Conservation (phyloP, 2,329 filamentous ascomycete genomes). For the Aspergillus chevalieri region DNA sequence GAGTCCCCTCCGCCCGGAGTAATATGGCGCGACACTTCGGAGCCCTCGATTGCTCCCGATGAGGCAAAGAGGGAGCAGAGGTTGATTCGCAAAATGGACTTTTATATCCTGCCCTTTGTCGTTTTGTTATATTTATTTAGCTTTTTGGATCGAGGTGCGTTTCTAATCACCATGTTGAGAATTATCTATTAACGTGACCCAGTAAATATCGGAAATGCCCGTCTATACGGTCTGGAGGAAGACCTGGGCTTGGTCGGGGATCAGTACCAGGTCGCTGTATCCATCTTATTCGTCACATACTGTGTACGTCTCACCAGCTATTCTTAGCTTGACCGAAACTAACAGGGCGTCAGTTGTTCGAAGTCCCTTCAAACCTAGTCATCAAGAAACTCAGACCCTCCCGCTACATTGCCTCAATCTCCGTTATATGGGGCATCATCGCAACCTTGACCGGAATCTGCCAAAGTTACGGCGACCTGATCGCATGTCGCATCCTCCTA, state of each 20-base stretch:
- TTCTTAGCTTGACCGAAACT: background rate
- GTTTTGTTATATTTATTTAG: slow-evolving; percentile 60
- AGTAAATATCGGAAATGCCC: slow-evolving; percentile 69
- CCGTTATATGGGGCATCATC: slow-evolving; percentile 54
- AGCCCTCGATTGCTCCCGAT: slow-evolving; percentile 17
- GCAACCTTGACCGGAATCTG: slow-evolving; percentile 56
- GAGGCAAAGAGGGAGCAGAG: slow-evolving; percentile 19
- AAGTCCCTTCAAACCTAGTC: slow-evolving; percentile 60
- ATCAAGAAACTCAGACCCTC: slow-evolving; percentile 58
- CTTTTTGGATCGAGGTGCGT: slow-evolving; percentile 59
- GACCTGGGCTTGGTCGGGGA: slow-evolving; percentile 56
- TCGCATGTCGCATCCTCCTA: slow-evolving; percentile 64
- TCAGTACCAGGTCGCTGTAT: slow-evolving; percentile 65
- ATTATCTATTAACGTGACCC: background rate
- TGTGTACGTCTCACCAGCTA: slow-evolving; percentile 33
- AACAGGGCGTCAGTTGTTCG: slow-evolving; percentile 40
- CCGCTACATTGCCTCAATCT: slow-evolving; percentile 50
- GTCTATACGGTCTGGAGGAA: slow-evolving; percentile 57
- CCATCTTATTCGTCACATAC: slow-evolving; percentile 62
- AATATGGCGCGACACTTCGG: slow-evolving; percentile 7
- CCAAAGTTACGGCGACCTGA: slow-evolving; percentile 57
- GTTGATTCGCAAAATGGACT: slow-evolving; percentile 36
- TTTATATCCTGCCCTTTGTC: slow-evolving; percentile 36
- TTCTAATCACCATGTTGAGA: background rate
- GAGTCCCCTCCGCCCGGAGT: slow-evolving; percentile 7